A percentile compares a stretch with the other conserved stretches of the same genome.
These are phyloP conservation scores for Clavariopsis aquatica DNA, from an alignment of 495 filamentous ascomycete species.

Conservation along the genomic window DNA sequence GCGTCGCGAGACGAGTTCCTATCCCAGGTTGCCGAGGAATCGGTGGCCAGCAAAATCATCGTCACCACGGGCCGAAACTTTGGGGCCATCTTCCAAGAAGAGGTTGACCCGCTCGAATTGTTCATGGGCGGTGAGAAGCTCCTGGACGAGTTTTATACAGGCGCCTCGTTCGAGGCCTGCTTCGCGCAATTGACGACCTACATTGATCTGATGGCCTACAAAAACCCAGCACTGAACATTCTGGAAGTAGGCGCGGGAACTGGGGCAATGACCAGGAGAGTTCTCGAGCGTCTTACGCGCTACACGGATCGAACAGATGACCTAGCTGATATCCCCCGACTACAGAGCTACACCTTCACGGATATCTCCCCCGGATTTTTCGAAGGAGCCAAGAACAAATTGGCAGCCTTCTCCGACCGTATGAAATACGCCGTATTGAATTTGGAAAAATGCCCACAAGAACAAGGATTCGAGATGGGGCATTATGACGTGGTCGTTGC, in stretches of 20 bases:
- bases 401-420: not conserved
- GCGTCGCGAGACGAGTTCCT: not conserved
- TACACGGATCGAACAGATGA: no score
- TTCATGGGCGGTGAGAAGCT: not conserved
- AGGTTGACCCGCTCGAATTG: not conserved
- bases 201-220: not conserved
- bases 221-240: not conserved
- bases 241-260: not conserved
- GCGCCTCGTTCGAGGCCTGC: no score
- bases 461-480: not conserved
- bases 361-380: not conserved
- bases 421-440: not conserved
- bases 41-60: not conserved
- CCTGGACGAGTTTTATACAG: not conserved
- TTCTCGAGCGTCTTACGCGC: no score
- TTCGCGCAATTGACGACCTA: not conserved
- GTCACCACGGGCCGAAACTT: not conserved
- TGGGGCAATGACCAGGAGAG: conserved; percentile 51
- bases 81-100: not conserved
- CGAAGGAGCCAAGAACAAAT: not conserved
- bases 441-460: not conserved
- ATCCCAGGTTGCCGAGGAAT: not conserved
- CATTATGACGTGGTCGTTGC: not conserved
- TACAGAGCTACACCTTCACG: not conserved
- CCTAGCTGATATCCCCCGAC: not conserved